Evolutionary conservation across 202 grass and related monocot species (phyloP).

Genomic region (Zoysia matrella): DNA sequence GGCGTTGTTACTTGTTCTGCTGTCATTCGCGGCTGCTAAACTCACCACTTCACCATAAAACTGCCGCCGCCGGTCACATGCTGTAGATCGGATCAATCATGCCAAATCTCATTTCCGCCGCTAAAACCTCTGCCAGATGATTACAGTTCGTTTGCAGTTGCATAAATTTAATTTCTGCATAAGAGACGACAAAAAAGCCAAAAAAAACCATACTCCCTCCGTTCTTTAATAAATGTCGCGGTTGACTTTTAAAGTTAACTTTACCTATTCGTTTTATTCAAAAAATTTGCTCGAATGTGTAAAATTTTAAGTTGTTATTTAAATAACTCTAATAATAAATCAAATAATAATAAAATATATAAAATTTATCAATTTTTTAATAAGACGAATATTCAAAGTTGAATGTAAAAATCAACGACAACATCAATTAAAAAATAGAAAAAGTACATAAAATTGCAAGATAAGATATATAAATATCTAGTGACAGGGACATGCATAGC

Average conservation of each 20-base stretch:
- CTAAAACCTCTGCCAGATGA: background rate
- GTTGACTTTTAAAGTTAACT: too few species aligned
- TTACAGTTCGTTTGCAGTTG: background rate
- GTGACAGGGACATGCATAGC: background rate
- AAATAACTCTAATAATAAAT: too few species aligned
- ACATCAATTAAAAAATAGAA: too few species aligned
- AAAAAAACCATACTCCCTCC: background rate
- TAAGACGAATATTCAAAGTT: too few species aligned
- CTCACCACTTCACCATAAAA: background rate
- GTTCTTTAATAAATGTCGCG: too few species aligned
- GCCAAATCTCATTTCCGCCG: background rate
- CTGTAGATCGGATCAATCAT: background rate
- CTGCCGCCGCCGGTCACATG: background rate
- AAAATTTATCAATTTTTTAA: too few species aligned
- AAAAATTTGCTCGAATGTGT: too few species aligned
- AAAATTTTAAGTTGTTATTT: too few species aligned
- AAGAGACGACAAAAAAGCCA: background rate
- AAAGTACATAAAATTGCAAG: too few species aligned
- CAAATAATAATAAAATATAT: too few species aligned
- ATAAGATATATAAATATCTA: slow-evolving; percentile 7
- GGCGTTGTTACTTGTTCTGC: background rate
- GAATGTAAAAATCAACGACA: too few species aligned
- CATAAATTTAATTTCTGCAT: background rate
- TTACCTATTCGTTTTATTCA: too few species aligned
- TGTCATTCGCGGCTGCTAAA: background rate